Evolutionary conservation across 1,284 basidiomycete genomes (phyloP), one percentile per base, ranked within the genome.

Genomic region (Meripilus lineatus): DNA sequence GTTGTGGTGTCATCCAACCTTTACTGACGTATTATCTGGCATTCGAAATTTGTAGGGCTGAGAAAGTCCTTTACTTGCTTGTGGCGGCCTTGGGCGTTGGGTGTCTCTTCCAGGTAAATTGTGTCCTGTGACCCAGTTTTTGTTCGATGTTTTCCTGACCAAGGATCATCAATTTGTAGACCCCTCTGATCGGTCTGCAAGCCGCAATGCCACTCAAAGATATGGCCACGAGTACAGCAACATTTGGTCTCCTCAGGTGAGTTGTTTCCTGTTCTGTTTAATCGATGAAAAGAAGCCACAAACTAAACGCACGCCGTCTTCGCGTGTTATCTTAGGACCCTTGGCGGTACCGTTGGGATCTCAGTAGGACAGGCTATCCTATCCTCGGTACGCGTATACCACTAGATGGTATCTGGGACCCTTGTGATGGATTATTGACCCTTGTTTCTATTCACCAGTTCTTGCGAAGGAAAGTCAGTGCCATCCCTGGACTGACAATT

Each of bases 291-390:
- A n/a, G n/a, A n/a, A n/a, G n/a, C n/a, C n/a, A n/a, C n/a, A n/a
- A n/a, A n/a, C n/a, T n/a, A n/a, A n/a, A n/a, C n/a, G n/a, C n/a
- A n/a, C 34, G 10, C n/a, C 28, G n/a, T 30, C 28, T 10, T 30
- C 28, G 28, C n/a, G 10, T 30, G 28, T n/a, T 30, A n/a, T 8
- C n/a, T 30, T 46, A 81, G 83, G 42, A 79, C 75, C 0, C 62
- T 90, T n/a, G 88, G 87, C n/a, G 87, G 82, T 4, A 85, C 88
- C 1, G 69, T 90, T 26, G 86, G 87, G 4, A 77, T 91, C 45
- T 72, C 85, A 0, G 59, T 88, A 25, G 84, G 85, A 20, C 80
- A 88, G 53, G 75, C 81, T 2, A 80, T 89, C 47, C 82, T 81
- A 50, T 65, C 79, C 3, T 77, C 75, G 41, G 75, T 84, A 55